Evolutionary conservation across 2,329 filamentous ascomycete genomes (phyloP), one percentile per base, ranked within the genome.

Genomic region (Apiospora malaysiana): DNA sequence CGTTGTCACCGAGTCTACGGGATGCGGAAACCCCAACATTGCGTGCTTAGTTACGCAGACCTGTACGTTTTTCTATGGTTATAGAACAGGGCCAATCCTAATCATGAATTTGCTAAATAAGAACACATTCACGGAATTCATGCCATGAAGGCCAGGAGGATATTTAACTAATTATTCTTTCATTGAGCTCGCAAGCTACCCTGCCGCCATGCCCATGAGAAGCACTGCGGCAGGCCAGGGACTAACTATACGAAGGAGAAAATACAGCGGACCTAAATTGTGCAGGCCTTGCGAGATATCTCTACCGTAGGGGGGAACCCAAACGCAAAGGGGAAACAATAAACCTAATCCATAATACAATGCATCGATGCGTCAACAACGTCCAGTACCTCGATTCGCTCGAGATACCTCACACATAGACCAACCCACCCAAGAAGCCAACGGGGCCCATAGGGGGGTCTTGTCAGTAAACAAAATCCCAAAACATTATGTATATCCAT

Each of bases 401-500:
- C 6, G 56, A 21, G 56, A 37, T 32, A 40, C 32, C 56, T 63
- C 56, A 32, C 56, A 59, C 25, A 37, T 40, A 40, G 32, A 40
- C 56, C 37, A 63, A 21, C 56, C 56, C 56, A 45, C 42, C 42
- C 42, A 45, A 40, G n/a, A 14, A n/a, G 32, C 56, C 56, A 40
- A 40, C 32, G 10, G 32, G 56, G 27, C 18, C 6, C 56, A n/a
- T n/a, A 21, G 18, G 56, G 51, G 56, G 56, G 18, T 2, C n/a
- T 40, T 63, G 56, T 18, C 32, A n/a, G 56, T 63, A 63, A 63
- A 40, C 56, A 40, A 56, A 63, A 21, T 21, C 56, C 56, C 25
- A 63, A 59, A 63, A 40, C 56, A 63, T 63, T 67, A 67, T 49
- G 46, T 68, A 68, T 56, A 56, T 51, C 67, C 37, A 40, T 68